These are phyloP conservation scores for Eimeria acervulina DNA, from an alignment of 169 alveolate species.

Conservation along the genomic window DNA sequence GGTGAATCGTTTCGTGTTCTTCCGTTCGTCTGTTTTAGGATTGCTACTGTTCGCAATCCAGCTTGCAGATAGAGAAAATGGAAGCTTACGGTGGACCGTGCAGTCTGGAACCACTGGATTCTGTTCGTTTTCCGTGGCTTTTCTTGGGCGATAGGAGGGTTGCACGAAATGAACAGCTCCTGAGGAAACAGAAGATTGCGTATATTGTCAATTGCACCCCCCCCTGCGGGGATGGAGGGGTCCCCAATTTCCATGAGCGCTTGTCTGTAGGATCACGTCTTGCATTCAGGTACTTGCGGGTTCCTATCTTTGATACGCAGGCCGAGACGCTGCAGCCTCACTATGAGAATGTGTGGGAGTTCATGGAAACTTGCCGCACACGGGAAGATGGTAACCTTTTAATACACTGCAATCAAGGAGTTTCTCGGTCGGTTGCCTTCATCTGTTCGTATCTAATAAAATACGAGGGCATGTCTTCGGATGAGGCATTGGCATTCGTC, in stretches of 20 bases:
- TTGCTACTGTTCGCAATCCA: not conserved
- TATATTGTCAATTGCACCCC: slow-evolving; percentile 85
- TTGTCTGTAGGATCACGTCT: slow-evolving; percentile 14
- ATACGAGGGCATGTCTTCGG: slow-evolving; percentile 87
- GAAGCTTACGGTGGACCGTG: not conserved
- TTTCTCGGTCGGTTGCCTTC: slow-evolving; percentile 91
- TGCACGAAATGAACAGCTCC: slow-evolving; percentile 79
- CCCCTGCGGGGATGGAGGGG: slow-evolving; percentile 82
- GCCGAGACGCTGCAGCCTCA: slow-evolving; percentile 77
- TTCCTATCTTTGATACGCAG: slow-evolving; percentile 80
- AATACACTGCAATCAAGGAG: slow-evolving; percentile 93
- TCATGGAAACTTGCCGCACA: slow-evolving; percentile 79
- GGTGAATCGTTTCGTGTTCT: not conserved
- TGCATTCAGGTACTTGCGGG: slow-evolving; percentile 74
- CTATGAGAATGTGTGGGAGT: slow-evolving; percentile 76
- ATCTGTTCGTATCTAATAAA: slow-evolving; percentile 91
- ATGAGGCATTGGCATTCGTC: slow-evolving; percentile 88
- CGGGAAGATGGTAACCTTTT: slow-evolving; percentile 88
- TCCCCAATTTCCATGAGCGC: slow-evolving; percentile 82
- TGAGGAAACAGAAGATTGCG: slow-evolving; percentile 65
- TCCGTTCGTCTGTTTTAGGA: not conserved
- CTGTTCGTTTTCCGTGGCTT: slow-evolving; percentile 83
- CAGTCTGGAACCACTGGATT: slow-evolving; percentile 72
- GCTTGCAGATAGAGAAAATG: not conserved
- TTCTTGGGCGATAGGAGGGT: slow-evolving; percentile 80